Base-by-base conservation (phyloP, 2,329 filamentous ascomycete species). In the Drechslerella coelobrocha region DNA sequence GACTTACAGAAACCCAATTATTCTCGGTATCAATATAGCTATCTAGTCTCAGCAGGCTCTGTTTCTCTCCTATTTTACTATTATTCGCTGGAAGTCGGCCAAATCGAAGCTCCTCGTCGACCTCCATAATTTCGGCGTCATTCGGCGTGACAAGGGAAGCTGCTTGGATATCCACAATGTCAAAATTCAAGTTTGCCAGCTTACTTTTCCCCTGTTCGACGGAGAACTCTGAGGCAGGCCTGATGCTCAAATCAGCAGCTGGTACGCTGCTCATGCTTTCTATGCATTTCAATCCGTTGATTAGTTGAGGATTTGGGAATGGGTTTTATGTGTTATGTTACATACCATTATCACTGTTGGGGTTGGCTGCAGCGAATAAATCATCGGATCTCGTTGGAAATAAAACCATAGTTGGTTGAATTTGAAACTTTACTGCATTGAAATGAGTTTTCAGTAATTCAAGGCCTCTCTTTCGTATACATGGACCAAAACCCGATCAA, bases 1-100 rank as follows among this genome's bases (percentile, higher is more conserved):
- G 88, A 81, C 78, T 5, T 83, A 80, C 1, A 81, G 83, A 26
- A 86, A 78, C 0, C 83, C 81, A 1, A 92, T 81, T 41, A 81
- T 83, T 7, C 85, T 78, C 2, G 96, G 81, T 75, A 87, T 91
- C 48, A 83, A 85, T 73, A 84, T 88, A 2, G 88, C 90, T 8
- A 82, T 78, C 19, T 88, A 84, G 72, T 87, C 87, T 37, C 82
- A 83, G 77, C 96, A 97, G 51, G 96, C 90, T 48, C 29, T 72
- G 61, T 24, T 51, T 61, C n/a, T 43, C 53, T n/a, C 52, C n/a
- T 17, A 34, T 2, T 17, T n/a, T 14, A 54, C 14, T 31, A 21
- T n/a, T 14, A 10, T 37, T 62, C 27, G 24, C 19, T 24, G 48
- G 21, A 19, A 17, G 19, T 26, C 24, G 10, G 8, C 12, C 57